Base-by-base conservation (phyloP, 1,284 basidiomycete species). In the Ceratobasidium sp. region DNA sequence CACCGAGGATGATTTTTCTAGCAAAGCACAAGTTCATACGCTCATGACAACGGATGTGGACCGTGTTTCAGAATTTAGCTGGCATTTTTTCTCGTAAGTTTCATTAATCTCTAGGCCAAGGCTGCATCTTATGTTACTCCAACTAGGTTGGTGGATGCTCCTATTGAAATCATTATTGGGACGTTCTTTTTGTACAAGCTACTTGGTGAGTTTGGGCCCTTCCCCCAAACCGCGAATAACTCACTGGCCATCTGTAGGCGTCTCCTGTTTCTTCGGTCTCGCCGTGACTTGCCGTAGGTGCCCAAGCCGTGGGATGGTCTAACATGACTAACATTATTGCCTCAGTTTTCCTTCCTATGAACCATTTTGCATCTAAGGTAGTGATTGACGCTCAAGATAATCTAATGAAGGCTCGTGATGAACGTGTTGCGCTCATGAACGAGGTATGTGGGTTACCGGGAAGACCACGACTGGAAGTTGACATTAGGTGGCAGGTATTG, bases 1-100 rank as follows among this genome's bases (percentile, higher is more conserved):
- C 51, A 63, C 68, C 19, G 89, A 92, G 11, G 88, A 89, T 64
- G 91, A 91, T 59, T 94, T 97, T 79, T 92, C 90, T 9, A 94
- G 91, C 79, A 97, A 97, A 82, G 91, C 92, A 9, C 94, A 96
- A 82, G 90, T 96, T 78, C 93, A 95, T 90, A 93, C 89, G 16
- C 84, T 92, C 22, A 92, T 92, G 90, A 94, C 93, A 2, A 93
- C 93, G 5, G 96, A 98, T 78, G 93, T 95, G 43, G 95, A 97
- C 81, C 88, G 95, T 76, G 90, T 96, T 76, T 89, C 90, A 80
- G 92, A 96, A 74, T 94, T 95, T 79, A 84, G 90, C 3, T 94
- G 90, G 88, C 92, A 95, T 80, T 79, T 91, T 74, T 94, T 91
- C 79, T 84, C 89, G 1, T 84, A 91, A 53, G 83, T 91, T 8